Evolutionary conservation across 1,284 basidiomycete species (phyloP).

Genomic region (Coriolopsis trogii): DNA sequence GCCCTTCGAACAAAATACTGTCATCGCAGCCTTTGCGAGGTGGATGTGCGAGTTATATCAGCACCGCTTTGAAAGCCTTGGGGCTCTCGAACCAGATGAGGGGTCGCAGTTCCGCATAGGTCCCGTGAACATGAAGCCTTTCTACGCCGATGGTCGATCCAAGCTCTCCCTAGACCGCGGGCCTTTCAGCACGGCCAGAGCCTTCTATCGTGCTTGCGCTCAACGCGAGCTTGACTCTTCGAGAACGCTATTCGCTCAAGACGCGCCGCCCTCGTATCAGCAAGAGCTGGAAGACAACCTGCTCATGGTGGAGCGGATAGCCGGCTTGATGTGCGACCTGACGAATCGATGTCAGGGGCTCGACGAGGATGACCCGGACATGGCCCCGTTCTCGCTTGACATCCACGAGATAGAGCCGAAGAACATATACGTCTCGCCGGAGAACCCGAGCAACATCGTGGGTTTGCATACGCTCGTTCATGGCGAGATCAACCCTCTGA

Average conservation of each 20-base stretch:
- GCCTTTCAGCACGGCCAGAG: conserved; percentile 32
- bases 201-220: conserved; percentile 37
- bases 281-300: conserved; percentile 33
- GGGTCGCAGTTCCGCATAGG: conserved; percentile 26
- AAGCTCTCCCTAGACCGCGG: conserved; percentile 35
- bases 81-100: conserved; percentile 28
- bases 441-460: conserved; percentile 35
- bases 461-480: conserved; percentile 2
- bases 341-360: conserved; percentile 34
- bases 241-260: conserved; percentile 34
- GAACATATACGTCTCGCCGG: conserved; percentile 33
- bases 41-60: conserved; percentile 35
- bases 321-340: conserved; percentile 33
- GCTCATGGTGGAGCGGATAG: conserved; percentile 35
- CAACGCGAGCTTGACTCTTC: conserved; percentile 38
- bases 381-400: conserved; percentile 36
- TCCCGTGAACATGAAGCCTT: conserved; percentile 31
- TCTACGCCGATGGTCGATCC: conserved; percentile 34
- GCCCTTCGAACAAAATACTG: conserved; percentile 27
- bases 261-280: conserved; percentile 35
- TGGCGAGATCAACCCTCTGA: background rate
- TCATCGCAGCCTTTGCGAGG: conserved; percentile 33
- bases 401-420: conserved; percentile 34
- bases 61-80: conserved; percentile 32
- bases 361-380: conserved; percentile 34